Evolutionary conservation across 2,329 filamentous ascomycete genomes (phyloP).

Genomic region (Penicillium capsulatum): DNA sequence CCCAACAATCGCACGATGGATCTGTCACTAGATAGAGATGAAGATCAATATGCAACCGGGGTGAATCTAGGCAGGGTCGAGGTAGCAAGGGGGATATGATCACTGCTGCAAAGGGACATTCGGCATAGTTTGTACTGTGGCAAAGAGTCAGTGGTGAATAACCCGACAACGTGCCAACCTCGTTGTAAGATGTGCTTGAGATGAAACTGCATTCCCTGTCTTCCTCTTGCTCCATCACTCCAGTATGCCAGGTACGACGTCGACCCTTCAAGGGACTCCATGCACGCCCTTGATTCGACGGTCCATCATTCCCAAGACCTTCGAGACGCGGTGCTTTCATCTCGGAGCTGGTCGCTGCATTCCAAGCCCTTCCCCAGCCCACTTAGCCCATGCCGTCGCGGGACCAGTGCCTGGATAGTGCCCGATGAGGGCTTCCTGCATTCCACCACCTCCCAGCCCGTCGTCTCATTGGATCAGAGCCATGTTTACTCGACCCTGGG

Average conservation of each 20-base stretch:
- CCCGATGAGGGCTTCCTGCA: conserved; percentile 6
- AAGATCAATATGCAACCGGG: no score
- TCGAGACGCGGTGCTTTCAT: not conserved
- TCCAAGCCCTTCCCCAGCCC: conserved; percentile 12
- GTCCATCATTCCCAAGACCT: conserved; percentile 4
- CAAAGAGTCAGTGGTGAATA: no score
- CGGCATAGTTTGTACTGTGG: no score
- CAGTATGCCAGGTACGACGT: conserved; percentile 10
- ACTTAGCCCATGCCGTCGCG: conserved; percentile 2
- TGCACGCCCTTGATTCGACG: not conserved
- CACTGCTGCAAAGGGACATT: no score
- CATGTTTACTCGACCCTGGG: conserved; percentile 10
- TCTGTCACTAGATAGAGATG: no score
- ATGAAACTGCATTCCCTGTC: no score
- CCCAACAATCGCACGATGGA: no score
- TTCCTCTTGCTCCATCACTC: no score
- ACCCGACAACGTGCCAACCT: no score
- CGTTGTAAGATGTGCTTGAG: no score
- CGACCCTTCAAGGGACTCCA: conserved; percentile 1
- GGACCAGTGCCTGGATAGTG: not conserved
- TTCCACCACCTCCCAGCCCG: conserved; percentile 5
- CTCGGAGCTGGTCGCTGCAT: conserved; percentile 7
- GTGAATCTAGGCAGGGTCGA: no score
- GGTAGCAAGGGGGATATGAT: no score
- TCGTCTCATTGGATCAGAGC: not conserved